Conservation (phyloP, 2,329 filamentous ascomycete genomes). For the Exophiala alcalophila region DNA sequence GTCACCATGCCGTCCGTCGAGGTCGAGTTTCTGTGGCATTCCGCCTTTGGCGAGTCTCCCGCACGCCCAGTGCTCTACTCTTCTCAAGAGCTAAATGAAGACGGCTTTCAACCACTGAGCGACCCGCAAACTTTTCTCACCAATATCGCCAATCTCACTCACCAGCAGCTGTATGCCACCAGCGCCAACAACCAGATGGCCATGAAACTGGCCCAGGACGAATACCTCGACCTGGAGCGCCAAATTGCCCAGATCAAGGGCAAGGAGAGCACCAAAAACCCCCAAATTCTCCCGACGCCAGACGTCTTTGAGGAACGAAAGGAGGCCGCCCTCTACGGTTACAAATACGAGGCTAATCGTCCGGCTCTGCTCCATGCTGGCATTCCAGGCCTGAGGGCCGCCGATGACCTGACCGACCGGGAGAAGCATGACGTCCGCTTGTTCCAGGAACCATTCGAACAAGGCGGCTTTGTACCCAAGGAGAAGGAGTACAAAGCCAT, state of each 20-base stretch:
- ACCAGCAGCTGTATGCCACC: slow-evolving; percentile 49
- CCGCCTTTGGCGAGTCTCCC: slow-evolving; percentile 25
- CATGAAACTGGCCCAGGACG: slow-evolving; percentile 57
- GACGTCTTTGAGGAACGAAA: slow-evolving; percentile 59
- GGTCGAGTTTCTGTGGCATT: slow-evolving; percentile 24
- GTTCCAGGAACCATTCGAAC: slow-evolving; percentile 57
- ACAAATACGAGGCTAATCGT: slow-evolving; percentile 53
- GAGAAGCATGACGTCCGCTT: slow-evolving; percentile 39
- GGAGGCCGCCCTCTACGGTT: slow-evolving; percentile 60
- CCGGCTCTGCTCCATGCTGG: slow-evolving; percentile 33
- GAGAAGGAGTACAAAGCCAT: slow-evolving; percentile 43
- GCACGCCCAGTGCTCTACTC: slow-evolving; percentile 26
- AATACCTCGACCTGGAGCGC: slow-evolving; percentile 52
- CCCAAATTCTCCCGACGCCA: slow-evolving; percentile 42
- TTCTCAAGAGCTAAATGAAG: slow-evolving; percentile 22
- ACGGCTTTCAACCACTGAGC: slow-evolving; percentile 27
- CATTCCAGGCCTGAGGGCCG: slow-evolving; percentile 30
- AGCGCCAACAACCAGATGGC: slow-evolving; percentile 54
- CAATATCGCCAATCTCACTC: slow-evolving; percentile 20
- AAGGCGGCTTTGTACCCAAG: slow-evolving; percentile 49
- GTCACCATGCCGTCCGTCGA: slow-evolving; percentile 16
- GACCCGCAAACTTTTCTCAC: slow-evolving; percentile 26
- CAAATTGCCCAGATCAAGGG: slow-evolving; percentile 49
- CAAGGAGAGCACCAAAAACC: slow-evolving; percentile 53
- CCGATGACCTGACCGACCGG: slow-evolving; percentile 27